These are phyloP conservation scores for Pseudozyma thailandica DNA, from an alignment of 1,284 basidiomycete genomes.

Conservation along the genomic window DNA sequence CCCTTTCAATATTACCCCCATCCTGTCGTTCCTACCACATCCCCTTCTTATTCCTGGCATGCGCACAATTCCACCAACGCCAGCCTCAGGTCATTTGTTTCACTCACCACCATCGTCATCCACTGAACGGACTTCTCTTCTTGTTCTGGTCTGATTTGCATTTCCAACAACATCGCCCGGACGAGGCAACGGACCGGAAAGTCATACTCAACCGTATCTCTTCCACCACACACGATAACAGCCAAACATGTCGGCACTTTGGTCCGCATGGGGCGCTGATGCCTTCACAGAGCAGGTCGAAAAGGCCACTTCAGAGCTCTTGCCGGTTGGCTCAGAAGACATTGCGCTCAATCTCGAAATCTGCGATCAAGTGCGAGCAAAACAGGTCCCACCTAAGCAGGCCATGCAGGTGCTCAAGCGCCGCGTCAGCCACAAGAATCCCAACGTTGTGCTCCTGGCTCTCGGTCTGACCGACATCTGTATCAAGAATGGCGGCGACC, in stretches of 20 bases:
- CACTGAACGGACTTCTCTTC: not conserved
- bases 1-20: slow-evolving; percentile 2
- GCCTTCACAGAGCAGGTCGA: slow-evolving; percentile 71
- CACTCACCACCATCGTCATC: not conserved
- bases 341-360: slow-evolving; percentile 94
- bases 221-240: not conserved
- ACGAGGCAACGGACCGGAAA: not conserved
- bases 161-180: not conserved
- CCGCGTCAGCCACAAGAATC: slow-evolving; percentile 91
- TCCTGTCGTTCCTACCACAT: too few species aligned
- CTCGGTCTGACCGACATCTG: slow-evolving; percentile 87
- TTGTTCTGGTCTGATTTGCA: too few species aligned
- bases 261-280: slow-evolving; percentile 59
- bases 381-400: slow-evolving; percentile 83
- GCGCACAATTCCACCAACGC: too few species aligned
- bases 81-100: too few species aligned
- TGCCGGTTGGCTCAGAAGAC: slow-evolving; percentile 80
- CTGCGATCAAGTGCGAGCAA: slow-evolving; percentile 92
- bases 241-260: slow-evolving; percentile 51
- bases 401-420: slow-evolving; percentile 89
- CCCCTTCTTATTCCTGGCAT: too few species aligned
- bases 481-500: slow-evolving; percentile 97
- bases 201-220: too few species aligned
- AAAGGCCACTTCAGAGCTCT: slow-evolving; percentile 87
- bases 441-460: slow-evolving; percentile 90